Percentiles rank a stretch among this genome's conserved stretches.
Evolutionary conservation across 2,329 filamentous ascomycete species (phyloP).

Genomic region (Aspergillus brasiliensis): DNA sequence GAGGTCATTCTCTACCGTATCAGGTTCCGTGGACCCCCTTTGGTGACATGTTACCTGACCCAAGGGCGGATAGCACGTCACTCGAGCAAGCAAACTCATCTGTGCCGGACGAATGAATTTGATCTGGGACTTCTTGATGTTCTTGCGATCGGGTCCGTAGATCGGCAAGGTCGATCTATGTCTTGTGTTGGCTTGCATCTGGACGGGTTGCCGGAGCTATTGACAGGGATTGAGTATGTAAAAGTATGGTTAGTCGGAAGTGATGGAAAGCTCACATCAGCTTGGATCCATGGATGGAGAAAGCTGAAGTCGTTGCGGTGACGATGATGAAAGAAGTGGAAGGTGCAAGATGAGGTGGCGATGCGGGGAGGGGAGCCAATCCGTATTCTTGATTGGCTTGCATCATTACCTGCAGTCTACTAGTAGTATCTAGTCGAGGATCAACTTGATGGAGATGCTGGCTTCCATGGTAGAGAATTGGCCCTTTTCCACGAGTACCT

Average conservation of each 20-base stretch:
- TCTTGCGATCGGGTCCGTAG: slow-evolving; percentile 13
- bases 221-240: not conserved
- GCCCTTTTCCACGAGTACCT: too few species aligned
- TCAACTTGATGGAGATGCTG: not conserved
- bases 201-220: not conserved
- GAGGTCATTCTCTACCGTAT: slow-evolving; percentile 26
- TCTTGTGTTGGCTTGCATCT: slow-evolving; percentile 17
- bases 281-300: not conserved
- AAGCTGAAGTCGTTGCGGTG: not conserved
- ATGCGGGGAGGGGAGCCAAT: slow-evolving; percentile 17
- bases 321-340: not conserved
- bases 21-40: slow-evolving; percentile 31
- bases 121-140: slow-evolving; percentile 23
- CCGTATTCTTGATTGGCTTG: not conserved
- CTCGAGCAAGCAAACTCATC: slow-evolving; percentile 55
- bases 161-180: slow-evolving; percentile 24
- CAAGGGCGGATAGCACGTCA: slow-evolving; percentile 70
- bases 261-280: not conserved
- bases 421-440: too few species aligned
- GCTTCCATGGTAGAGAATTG: too few species aligned
- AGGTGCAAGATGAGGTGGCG: slow-evolving; percentile 10
- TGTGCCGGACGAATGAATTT: slow-evolving; percentile 34
- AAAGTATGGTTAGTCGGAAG: not conserved
- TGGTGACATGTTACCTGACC: slow-evolving; percentile 70
- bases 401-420: not conserved